phyloP scores from a whole-genome alignment of 2,329 filamentous ascomycete genomes.

The Endoconidiophora laricicola region DNA sequence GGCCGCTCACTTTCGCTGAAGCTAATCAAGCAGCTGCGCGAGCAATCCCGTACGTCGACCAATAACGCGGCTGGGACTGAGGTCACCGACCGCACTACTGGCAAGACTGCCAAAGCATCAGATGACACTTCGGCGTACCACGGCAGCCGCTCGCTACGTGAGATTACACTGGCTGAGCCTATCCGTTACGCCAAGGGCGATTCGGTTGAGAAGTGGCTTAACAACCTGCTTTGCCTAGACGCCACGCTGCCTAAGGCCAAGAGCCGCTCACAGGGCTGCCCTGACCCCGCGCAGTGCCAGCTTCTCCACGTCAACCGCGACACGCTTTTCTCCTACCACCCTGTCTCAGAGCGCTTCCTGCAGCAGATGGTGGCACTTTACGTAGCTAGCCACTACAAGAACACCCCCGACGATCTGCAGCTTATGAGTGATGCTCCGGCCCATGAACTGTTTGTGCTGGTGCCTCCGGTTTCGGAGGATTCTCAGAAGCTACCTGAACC shows the following conservation, averaged over 20 bases:
- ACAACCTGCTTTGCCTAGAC: constrained; percentile 82
- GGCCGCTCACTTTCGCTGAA: constrained; percentile 89
- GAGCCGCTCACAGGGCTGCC: constrained; percentile 56
- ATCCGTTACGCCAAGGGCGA: constrained; percentile 90
- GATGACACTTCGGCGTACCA: constrained; percentile 35
- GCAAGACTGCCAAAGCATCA: constrained; percentile 45
- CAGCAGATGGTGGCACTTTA: constrained; percentile 98
- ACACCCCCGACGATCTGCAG: constrained; percentile 93
- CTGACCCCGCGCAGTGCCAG: constrained; percentile 81
- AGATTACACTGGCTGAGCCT: constrained; percentile 84
- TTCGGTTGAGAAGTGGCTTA: constrained; percentile 88
- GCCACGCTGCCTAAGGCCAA: constrained; percentile 71
- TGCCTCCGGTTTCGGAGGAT: constrained; percentile 65
- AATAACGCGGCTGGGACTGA: constrained; percentile 40
- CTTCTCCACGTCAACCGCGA: constrained; percentile 90
- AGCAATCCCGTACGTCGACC: constrained; percentile 58
- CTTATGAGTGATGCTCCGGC: constrained; percentile 96
- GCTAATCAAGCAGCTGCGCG: constrained; percentile 88
- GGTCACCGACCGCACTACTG: constrained; percentile 63
- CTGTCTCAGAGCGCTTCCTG: constrained; percentile 88
- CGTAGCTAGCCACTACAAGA: constrained; percentile 95
- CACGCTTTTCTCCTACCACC: constrained; percentile 94
- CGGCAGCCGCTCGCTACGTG: constrained; percentile 64
- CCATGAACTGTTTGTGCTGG: constrained; percentile 88
- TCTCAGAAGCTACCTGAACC: constrained; percentile 74